Base-by-base conservation (phyloP, 768 basidiomycete genomes). In the Podaxis rugospora region DNA sequence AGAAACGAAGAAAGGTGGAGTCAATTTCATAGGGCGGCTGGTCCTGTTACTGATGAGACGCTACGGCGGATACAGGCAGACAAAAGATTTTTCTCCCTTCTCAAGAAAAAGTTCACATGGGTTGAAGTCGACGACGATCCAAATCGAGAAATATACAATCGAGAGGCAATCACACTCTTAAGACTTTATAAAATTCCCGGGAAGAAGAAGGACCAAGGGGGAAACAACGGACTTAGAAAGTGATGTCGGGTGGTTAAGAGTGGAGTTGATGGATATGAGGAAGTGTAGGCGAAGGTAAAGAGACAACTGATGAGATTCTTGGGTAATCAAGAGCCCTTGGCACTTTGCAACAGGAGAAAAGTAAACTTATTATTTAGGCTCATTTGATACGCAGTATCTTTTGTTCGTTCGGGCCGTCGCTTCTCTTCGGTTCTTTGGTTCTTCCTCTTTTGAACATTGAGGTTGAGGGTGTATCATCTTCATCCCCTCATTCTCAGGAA, bases 1-100 rank as follows among this genome's bases (percentile, higher is more conserved):
- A 95, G 75, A 96, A 95, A 69, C 81, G 95, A 56, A 81, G 95
- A 74, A 95, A 93, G 83, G 93, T 89, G 55, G 44, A 69, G 46
- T 4, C 16, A 2, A 0, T 28, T 18, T n/a, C 35, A 44, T 49
- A 36, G 35, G 39, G 32, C 46, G 13, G 18, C 40, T 59, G 35
- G 13, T 13, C 1, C 21, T 10, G 28, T 50, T 37, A 23, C 28
- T 58, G 53, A 25, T 4, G 28, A n/a, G 40, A 35, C 10, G 21
- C 55, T 39, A 27, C 11, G 28, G 21, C 1, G 11, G 3, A 16
- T 5, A 11, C 62, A 94, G 93, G 94, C 92, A 0, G 94, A 96
- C 70, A 93, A 86, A 68, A 84, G 89, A 1, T 95, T 96, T 74
- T 96, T 96, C 70, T 69, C 76, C 0, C 71, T 94, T 66, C 77